phyloP scores from a whole-genome alignment of 768 basidiomycete genomes.

The Russula sp. region DNA sequence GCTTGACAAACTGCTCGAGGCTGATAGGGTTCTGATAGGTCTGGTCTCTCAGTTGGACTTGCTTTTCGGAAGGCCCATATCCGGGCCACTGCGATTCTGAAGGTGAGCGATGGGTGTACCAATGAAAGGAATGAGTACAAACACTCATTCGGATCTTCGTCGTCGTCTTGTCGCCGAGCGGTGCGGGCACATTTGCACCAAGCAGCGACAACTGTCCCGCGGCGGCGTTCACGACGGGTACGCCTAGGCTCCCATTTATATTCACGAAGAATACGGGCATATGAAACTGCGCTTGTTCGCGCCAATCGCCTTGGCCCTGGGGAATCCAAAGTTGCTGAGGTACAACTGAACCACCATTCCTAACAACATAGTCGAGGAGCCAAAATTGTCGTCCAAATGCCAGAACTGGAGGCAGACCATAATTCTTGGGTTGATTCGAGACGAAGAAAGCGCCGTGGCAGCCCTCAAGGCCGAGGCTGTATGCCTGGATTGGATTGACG shows the following conservation, averaged over 20 bases:
- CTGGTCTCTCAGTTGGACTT: slow-evolving; percentile 11
- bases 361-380: slow-evolving; percentile 10
- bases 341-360: slow-evolving; percentile 8
- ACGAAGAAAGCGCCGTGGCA: background rate
- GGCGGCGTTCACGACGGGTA: slow-evolving; percentile 4
- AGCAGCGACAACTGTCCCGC: slow-evolving; percentile 1
- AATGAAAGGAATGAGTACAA: background rate
- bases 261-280: slow-evolving; percentile 15
- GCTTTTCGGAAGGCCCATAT: slow-evolving; percentile 5
- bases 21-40: background rate
- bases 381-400: background rate
- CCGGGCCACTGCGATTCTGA: slow-evolving; percentile 13
- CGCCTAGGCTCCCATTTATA: slow-evolving; percentile 2
- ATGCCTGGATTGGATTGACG: background rate
- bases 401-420: background rate
- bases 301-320: slow-evolving; percentile 4
- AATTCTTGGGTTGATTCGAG: background rate
- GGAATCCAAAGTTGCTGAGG: slow-evolving; percentile 17
- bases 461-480: background rate
- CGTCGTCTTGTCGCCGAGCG: slow-evolving; percentile 1
- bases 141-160: slow-evolving; percentile 12
- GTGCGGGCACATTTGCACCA: background rate
- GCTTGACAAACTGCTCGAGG: slow-evolving; percentile 9
- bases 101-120: background rate
- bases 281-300: background rate